Evolutionary conservation across 176 grass and related monocot genomes (phyloP).

Genomic region (Zoysia japonica): DNA sequence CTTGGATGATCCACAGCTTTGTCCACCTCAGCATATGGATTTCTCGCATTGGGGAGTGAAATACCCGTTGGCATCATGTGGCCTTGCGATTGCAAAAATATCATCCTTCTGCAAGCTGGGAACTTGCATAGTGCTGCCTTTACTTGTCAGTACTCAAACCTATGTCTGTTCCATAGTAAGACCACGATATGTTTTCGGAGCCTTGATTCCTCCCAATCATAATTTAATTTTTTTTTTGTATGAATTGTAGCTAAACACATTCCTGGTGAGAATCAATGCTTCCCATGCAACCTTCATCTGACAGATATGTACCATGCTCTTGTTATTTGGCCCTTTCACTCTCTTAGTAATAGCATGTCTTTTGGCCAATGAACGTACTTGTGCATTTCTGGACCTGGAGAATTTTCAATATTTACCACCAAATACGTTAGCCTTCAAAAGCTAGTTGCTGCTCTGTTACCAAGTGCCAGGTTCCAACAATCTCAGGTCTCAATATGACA

Average conservation of each 20-base stretch:
- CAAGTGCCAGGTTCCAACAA: background rate
- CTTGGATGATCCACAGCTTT: background rate
- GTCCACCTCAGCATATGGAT: background rate
- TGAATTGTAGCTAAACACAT: slow-evolving; percentile 1
- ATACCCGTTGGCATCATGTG: background rate
- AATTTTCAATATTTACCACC: too few species aligned
- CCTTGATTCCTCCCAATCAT: background rate
- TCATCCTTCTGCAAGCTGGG: slow-evolving; percentile 16
- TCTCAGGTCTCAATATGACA: background rate
- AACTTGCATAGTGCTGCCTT: slow-evolving; percentile 14
- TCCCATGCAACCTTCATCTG: background rate
- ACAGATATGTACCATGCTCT: background rate
- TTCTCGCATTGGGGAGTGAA: background rate
- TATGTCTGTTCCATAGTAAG: background rate
- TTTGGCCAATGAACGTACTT: background rate
- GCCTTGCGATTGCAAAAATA: background rate
- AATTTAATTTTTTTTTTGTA: background rate
- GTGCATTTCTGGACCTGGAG: background rate
- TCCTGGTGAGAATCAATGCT: background rate
- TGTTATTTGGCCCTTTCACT: background rate
- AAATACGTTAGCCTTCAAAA: background rate
- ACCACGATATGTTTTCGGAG: background rate
- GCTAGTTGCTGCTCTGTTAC: background rate
- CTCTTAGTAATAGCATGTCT: background rate
- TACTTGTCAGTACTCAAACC: background rate